These are phyloP conservation scores for Microbotryomycetes sp. DNA, from an alignment of 1,284 basidiomycete genomes.

Conservation along the genomic window DNA sequence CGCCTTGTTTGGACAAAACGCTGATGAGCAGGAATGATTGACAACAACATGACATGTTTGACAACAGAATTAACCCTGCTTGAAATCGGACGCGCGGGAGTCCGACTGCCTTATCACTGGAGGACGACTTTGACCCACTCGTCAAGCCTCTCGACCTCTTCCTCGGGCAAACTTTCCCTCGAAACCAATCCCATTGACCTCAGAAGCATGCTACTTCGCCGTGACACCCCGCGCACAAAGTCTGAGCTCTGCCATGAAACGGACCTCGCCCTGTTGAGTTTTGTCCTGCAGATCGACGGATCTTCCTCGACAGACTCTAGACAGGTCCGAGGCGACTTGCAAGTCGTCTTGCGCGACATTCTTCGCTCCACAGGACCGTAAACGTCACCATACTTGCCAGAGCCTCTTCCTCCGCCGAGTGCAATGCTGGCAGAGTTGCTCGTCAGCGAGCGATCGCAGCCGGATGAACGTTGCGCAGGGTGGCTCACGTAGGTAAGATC, in stretches of 20 bases:
- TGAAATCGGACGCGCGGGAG: too few relatives aligned
- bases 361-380: slow-evolving; percentile 12
- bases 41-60: neutral
- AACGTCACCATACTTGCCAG: slow-evolving; percentile 14
- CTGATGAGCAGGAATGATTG: neutral
- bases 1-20: slow-evolving; percentile 1
- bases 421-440: neutral
- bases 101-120: neutral
- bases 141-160: neutral
- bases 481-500: slow-evolving; percentile 6
- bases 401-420: slow-evolving; percentile 10
- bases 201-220: neutral
- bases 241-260: neutral
- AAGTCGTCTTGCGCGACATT: neutral
- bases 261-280: neutral
- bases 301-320: neutral
- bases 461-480: too few relatives aligned
- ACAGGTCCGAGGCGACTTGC: neutral
- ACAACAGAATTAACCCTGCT: neutral
- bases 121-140: slow-evolving; percentile 9
- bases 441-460: too few relatives aligned
- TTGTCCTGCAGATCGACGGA: neutral
- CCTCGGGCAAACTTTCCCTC: neutral
- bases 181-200: neutral
- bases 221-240: neutral